Conservation (phyloP, 306 rosid species). For the Erythrophleum fordii region DNA sequence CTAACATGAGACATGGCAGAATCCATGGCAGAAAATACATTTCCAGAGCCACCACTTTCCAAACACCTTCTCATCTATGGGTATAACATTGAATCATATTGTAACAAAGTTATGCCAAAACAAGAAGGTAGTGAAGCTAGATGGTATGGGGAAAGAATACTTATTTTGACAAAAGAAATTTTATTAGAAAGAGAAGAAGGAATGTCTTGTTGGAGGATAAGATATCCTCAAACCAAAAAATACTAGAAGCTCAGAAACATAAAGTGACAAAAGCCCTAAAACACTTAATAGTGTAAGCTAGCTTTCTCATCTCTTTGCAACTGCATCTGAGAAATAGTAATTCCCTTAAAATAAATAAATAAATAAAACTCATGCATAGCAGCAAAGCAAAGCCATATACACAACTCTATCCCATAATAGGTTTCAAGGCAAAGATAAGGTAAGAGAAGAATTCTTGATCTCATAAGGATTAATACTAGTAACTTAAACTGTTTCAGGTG, state of each 20-base stretch:
- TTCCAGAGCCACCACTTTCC: conserved; percentile 66
- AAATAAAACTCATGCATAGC: not conserved
- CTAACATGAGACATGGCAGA: conserved; percentile 67
- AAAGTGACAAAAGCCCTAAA: not conserved
- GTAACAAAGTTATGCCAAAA: conserved; percentile 26
- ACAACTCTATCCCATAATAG: not conserved
- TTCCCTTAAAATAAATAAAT: not conserved
- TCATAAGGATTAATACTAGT: conserved; percentile 12
- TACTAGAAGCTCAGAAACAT: not conserved
- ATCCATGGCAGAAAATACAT: conserved; percentile 62
- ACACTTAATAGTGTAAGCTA: not conserved
- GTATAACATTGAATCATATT: conserved; percentile 31
- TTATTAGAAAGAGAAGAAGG: not conserved
- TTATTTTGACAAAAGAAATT: not conserved
- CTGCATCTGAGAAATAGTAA: not conserved
- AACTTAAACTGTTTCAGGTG: not conserved
- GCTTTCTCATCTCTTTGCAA: not conserved
- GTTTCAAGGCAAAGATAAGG: not conserved
- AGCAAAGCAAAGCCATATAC: not conserved
- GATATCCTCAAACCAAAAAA: not conserved
- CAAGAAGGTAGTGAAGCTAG: conserved; percentile 16
- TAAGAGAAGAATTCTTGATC: conserved; percentile 29
- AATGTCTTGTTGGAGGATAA: not conserved
- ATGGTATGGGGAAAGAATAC: not conserved
- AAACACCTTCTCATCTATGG: conserved; percentile 80